phyloP scores from a whole-genome alignment of 306 rosid genomes.

The Albizia julibrissin region DNA sequence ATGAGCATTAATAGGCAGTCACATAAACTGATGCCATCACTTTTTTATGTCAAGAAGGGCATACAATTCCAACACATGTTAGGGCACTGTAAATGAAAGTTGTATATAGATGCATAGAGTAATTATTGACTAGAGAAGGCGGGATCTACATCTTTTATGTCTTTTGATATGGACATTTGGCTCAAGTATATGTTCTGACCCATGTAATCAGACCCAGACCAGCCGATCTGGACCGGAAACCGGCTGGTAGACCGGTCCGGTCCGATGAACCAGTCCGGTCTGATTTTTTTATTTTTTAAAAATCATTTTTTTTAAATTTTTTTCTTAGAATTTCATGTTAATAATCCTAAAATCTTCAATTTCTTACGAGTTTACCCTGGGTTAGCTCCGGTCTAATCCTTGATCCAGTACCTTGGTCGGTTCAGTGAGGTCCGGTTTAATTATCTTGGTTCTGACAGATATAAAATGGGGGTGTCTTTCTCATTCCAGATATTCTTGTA shows the following conservation, averaged over 20 bases:
- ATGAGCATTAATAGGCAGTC: neutral
- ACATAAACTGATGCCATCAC: neutral
- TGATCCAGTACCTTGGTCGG: too few species aligned
- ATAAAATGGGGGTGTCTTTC: neutral
- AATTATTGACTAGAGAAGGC: neutral
- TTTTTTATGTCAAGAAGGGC: neutral
- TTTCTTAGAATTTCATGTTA: too few species aligned
- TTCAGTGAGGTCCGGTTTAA: too few species aligned
- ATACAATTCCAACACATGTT: neutral
- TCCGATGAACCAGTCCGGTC: too few species aligned
- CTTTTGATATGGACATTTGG: neutral
- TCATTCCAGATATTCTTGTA: neutral
- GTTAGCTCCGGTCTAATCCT: too few species aligned
- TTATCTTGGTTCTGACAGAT: neutral
- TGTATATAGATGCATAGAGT: neutral
- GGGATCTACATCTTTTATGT: neutral
- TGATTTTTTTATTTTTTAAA: too few species aligned
- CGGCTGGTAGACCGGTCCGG: too few species aligned
- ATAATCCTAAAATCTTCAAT: too few species aligned
- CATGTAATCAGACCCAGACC: too few species aligned
- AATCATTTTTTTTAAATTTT: too few species aligned
- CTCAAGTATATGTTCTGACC: slow-evolving; percentile 4
- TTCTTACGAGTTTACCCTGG: too few species aligned
- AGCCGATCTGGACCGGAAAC: too few species aligned
- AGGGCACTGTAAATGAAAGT: neutral